phyloP scores from a whole-genome alignment of 148 eudicot genomes.

The Gaultheria prostrata region DNA sequence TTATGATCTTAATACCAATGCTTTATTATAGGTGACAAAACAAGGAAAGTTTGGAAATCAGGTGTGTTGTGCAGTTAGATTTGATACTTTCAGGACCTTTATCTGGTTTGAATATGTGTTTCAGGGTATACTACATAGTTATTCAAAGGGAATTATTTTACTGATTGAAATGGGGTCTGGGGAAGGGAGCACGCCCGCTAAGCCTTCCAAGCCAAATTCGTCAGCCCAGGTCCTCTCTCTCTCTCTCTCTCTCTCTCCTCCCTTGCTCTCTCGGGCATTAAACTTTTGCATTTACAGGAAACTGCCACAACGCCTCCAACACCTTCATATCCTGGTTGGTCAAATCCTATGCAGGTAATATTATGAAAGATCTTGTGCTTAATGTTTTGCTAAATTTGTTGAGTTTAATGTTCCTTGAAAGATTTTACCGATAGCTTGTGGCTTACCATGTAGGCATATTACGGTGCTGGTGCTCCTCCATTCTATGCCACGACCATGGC shows the following conservation, averaged over 20 bases:
- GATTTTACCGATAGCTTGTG: neutral
- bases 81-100: conserved; percentile 9
- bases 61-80: neutral
- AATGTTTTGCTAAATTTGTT: neutral
- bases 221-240: conserved; percentile 56
- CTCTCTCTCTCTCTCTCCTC: neutral
- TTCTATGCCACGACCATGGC: conserved; percentile 71
- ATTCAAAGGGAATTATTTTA: conserved; percentile 1
- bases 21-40: neutral
- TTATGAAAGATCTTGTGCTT: neutral
- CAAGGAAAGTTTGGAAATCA: conserved; percentile 10
- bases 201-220: conserved; percentile 57
- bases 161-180: conserved; percentile 58
- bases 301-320: conserved; percentile 43
- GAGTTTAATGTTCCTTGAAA: neutral
- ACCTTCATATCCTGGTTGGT: conserved; percentile 75
- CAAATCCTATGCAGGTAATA: conserved; percentile 79
- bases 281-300: conserved; percentile 47
- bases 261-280: neutral
- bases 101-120: neutral
- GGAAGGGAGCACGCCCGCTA: conserved; percentile 63
- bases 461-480: conserved; percentile 64
- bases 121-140: neutral
- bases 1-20: neutral
- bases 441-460: conserved; percentile 54